phyloP scores from a whole-genome alignment of 2,329 filamentous ascomycete species.

The Paecilomyces dactylethromorphus region DNA sequence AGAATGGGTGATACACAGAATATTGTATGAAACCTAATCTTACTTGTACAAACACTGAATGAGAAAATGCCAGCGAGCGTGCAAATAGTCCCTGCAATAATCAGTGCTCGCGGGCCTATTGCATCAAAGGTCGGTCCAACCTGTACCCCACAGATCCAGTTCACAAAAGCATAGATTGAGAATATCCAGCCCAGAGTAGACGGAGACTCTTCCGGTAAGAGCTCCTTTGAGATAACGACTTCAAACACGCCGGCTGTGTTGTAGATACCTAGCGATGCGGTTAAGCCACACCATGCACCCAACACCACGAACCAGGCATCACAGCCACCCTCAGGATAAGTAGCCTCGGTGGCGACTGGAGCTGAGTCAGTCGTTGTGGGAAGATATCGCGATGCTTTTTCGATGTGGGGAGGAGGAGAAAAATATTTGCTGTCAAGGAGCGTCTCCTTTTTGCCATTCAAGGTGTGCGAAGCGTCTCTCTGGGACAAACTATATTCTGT shows the following conservation, averaged over 20 bases:
- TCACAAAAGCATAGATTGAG: constrained; percentile 20
- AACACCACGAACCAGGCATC: neutral
- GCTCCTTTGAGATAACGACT: constrained; percentile 9
- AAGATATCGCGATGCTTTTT: no score
- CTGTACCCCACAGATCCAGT: constrained; percentile 20
- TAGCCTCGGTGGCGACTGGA: no score
- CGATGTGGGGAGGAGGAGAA: no score
- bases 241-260: constrained; percentile 25
- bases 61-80: constrained; percentile 12
- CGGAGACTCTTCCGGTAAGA: constrained; percentile 6
- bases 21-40: neutral
- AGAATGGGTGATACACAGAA: neutral
- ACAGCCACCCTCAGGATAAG: neutral
- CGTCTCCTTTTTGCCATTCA: no score
- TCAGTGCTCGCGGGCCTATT: constrained; percentile 16
- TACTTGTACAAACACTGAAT: constrained; percentile 15
- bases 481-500: no score
- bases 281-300: constrained; percentile 23
- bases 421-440: no score
- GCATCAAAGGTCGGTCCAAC: constrained; percentile 26
- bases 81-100: constrained; percentile 14
- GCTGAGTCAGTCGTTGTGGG: no score
- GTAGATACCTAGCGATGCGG: constrained; percentile 29
- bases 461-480: no score
- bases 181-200: constrained; percentile 22